A percentile compares a stretch with the other conserved stretches of the same genome.
phyloP scores from a whole-genome alignment of 2,329 filamentous ascomycete genomes.

The Volutella citrinella region DNA sequence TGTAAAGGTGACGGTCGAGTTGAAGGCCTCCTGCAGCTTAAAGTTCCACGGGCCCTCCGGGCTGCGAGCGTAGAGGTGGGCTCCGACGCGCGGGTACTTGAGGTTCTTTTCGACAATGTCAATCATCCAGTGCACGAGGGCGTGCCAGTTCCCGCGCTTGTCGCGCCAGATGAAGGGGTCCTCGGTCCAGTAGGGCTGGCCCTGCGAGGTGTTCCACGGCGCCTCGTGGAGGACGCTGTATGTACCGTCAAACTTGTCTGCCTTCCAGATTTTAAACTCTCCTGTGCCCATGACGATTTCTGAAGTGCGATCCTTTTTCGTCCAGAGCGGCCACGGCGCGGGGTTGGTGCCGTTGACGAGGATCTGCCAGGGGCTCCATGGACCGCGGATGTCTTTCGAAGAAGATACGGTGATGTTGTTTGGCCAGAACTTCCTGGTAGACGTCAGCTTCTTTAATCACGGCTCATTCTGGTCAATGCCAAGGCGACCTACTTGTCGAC shows the following conservation, averaged over 20 bases:
- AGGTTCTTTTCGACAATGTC: conserved; percentile 24
- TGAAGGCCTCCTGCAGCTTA: conserved; percentile 24
- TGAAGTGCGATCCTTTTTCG: not conserved
- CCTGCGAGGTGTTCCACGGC: conserved; percentile 13
- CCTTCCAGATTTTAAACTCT: conserved; percentile 11
- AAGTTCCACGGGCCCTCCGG: conserved; percentile 29
- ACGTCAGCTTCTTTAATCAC: no score
- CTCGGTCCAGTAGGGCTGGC: conserved; percentile 20
- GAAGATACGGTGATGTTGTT: conserved; percentile 25
- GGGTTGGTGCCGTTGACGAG: conserved; percentile 36
- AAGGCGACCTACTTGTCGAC: no score
- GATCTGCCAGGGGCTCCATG: conserved; percentile 13
- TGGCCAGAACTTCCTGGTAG: conserved; percentile 11
- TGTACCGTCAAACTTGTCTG: not conserved
- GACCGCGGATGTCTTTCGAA: conserved; percentile 14
- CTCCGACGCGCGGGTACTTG: conserved; percentile 27
- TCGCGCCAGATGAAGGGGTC: conserved; percentile 34
- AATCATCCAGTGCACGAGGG: conserved; percentile 29
- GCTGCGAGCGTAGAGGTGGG: conserved; percentile 26
- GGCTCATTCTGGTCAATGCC: no score
- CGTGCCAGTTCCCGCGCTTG: conserved; percentile 31
- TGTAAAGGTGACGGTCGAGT: conserved; percentile 27
- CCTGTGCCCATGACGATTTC: conserved; percentile 13
- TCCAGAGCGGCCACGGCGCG: conserved; percentile 34
- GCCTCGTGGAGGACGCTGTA: conserved; percentile 12